phyloP scores from a whole-genome alignment of 352 stramenopile genomes.

The Phytophthora brassicae region DNA sequence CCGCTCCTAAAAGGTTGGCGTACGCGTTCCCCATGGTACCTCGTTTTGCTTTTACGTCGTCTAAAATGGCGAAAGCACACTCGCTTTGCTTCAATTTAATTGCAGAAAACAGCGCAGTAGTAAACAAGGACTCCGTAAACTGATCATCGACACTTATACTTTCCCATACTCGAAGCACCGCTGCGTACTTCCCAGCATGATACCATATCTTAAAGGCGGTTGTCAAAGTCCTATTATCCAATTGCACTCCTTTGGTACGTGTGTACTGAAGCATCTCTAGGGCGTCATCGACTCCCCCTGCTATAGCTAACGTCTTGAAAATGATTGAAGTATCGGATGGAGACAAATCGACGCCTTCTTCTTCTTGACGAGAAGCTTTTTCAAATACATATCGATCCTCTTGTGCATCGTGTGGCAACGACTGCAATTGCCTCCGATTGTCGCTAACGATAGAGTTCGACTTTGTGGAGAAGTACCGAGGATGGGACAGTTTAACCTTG shows the following conservation, averaged over 20 bases:
- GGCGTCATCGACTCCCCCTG: neutral
- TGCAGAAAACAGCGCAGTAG: neutral
- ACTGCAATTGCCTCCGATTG: neutral
- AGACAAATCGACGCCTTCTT: neutral
- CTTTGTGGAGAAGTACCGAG: neutral
- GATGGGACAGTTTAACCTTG: neutral
- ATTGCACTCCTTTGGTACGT: neutral
- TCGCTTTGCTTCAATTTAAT: neutral
- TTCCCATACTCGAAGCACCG: neutral
- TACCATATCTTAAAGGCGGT: neutral
- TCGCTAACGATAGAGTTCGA: neutral
- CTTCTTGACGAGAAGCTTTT: neutral
- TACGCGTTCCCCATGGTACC: neutral
- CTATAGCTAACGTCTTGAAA: slow-evolving; percentile 1
- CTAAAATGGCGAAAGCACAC: neutral
- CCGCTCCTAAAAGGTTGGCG: neutral
- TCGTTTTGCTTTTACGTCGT: neutral
- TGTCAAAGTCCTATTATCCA: neutral
- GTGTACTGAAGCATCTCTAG: neutral
- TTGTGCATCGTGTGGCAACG: neutral
- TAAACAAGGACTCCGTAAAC: neutral
- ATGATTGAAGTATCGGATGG: neutral
- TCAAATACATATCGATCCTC: neutral
- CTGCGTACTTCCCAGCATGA: neutral
- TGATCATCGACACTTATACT: neutral